Evolutionary conservation across 2,329 filamentous ascomycete species (phyloP).

Genomic region (Scorias spongiosa): DNA sequence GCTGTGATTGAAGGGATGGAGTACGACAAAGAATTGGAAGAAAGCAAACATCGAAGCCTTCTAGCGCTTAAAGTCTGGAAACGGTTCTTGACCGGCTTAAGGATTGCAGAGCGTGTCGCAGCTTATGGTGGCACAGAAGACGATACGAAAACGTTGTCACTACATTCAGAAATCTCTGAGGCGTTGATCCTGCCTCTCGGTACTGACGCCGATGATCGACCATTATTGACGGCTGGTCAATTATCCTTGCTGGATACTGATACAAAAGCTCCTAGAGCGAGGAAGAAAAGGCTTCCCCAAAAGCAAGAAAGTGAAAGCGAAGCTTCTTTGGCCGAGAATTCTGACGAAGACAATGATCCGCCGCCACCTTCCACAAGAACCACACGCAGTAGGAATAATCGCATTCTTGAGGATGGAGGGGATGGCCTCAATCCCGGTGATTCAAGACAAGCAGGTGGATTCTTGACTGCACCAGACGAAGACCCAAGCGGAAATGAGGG

Average conservation of each 20-base stretch:
- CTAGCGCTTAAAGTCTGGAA: conserved; percentile 42
- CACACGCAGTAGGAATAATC: background rate
- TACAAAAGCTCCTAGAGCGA: background rate
- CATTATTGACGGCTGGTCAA: conserved; percentile 11
- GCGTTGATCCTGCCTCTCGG: conserved; percentile 30
- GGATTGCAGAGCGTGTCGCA: conserved; percentile 59
- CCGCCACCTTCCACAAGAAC: background rate
- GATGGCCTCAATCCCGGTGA: conserved; percentile 21
- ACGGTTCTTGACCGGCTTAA: conserved; percentile 45
- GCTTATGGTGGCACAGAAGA: conserved; percentile 25
- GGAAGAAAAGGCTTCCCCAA: background rate
- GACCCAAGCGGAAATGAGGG: conserved; percentile 1
- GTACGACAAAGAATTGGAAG: conserved; percentile 48
- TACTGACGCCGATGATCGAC: conserved; percentile 31
- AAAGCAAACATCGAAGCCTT: conserved; percentile 38
- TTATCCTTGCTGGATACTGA: conserved; percentile 5
- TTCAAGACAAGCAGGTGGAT: background rate
- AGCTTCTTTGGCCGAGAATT: conserved; percentile 2
- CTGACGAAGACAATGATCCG: conserved; percentile 6
- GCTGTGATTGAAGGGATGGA: conserved; percentile 53
- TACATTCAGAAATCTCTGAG: conserved; percentile 8
- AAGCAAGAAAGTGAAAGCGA: conserved; percentile 2
- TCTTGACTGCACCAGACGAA: background rate
- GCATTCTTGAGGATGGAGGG: conserved; percentile 13
- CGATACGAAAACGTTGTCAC: conserved; percentile 10